phyloP scores from a whole-genome alignment of 768 basidiomycete genomes.

The Rhodosporidiobolus sp. region DNA sequence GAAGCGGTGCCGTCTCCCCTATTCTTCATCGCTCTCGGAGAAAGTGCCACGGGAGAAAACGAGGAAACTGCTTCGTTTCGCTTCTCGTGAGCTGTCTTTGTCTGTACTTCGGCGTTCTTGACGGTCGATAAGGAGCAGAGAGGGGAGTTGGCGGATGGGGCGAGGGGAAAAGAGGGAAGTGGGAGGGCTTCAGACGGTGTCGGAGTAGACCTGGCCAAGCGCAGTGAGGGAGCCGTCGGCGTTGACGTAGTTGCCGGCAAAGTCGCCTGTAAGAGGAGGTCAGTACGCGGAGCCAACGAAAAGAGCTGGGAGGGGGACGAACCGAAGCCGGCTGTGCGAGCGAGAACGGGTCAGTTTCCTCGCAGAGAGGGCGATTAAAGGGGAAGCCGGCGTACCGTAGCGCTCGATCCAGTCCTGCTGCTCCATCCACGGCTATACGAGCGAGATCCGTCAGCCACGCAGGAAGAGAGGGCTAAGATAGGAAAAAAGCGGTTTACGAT shows the following conservation, averaged over 20 bases:
- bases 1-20: too few species aligned
- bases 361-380: too few species aligned
- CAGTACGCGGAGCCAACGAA: background rate
- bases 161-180: too few species aligned
- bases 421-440: conserved; percentile 20
- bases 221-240: background rate
- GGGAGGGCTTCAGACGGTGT: background rate
- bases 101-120: too few species aligned
- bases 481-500: conserved; percentile 3
- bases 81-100: too few species aligned
- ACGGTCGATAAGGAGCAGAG: too few species aligned
- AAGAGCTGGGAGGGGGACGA: background rate
- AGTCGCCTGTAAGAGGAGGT: background rate
- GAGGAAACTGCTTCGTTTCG: too few species aligned
- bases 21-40: too few species aligned
- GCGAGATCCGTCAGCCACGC: background rate
- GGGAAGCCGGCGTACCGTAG: conserved; percentile 10
- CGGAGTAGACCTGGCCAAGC: conserved; percentile 7
- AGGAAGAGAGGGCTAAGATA: background rate
- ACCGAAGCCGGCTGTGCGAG: background rate
- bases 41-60: too few species aligned
- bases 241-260: conserved; percentile 17
- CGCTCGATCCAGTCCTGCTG: conserved; percentile 24
- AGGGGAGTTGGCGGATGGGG: too few species aligned
- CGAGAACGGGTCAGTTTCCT: background rate